Base-by-base conservation (phyloP, 345 rosid species). In the Citrus medica region DNA sequence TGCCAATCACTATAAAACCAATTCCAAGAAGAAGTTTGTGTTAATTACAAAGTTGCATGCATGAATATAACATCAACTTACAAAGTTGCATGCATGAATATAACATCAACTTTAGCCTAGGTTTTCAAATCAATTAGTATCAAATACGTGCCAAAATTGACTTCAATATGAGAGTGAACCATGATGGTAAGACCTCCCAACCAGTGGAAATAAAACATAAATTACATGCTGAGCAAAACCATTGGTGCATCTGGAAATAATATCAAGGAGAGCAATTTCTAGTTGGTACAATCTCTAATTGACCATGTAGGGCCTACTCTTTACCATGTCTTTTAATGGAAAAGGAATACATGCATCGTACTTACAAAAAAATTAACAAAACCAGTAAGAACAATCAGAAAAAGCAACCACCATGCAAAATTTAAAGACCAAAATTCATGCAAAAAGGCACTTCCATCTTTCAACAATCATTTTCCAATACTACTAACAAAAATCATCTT, bases 401-500 rank as follows among this genome's bases (percentile, higher is more conserved):
- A 55, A 55, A 5, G 48, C 64, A 33, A 73, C 76, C 48, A 73
- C 24, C 51, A 37, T 24, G 35, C 9, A 24, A 25, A 67, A 48
- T 13, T 67, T 24, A 65, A 53, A 65, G 33, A 32, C 9, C 48
- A 76, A 53, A 51, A 46, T 22, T 27, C 28, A 6, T 60, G 77
- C 58, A 74, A 19, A 61, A 51, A 53, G 3, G 53, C 22, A 53
- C 35, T 35, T 16, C 1, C 73, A 55, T 67, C 66, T 56, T 37
- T 25, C 27, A 55, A 66, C 27, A 30, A 33, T 16, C 40, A 48
- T 63, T 48, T 21, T 76, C 25, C 56, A 67, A 76, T 8, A 53
- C 55, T 24, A 42, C 76, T 35, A 77, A 53, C 17, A 72, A 38
- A 78, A 38, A 56, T 75, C n/a, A 27, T 24, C 25, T 69, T n/a